A percentile compares a stretch with the other conserved stretches of the same genome.
These are phyloP conservation scores for Phytophthora constricta DNA, from an alignment of 352 stramenopile genomes.

Conservation along the genomic window DNA sequence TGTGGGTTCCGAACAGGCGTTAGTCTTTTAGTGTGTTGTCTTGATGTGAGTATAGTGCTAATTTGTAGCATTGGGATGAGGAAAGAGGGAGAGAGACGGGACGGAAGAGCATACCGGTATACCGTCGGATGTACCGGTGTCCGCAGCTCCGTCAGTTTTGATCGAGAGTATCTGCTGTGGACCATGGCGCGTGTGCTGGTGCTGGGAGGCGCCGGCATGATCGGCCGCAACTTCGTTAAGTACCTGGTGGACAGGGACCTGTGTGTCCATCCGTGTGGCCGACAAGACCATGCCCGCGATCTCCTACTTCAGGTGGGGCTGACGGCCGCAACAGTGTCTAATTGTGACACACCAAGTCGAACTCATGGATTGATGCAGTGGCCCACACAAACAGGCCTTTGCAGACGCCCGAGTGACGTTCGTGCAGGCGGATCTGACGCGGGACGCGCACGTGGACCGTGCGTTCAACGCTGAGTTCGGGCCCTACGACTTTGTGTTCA, in stretches of 20 bases:
- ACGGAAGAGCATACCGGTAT: too few species aligned
- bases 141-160: too few species aligned
- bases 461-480: slow-evolving; percentile 75
- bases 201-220: slow-evolving; percentile 85
- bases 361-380: slow-evolving; percentile 26
- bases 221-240: slow-evolving; percentile 89
- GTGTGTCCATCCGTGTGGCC: slow-evolving; percentile 72
- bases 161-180: too few species aligned
- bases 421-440: slow-evolving; percentile 83
- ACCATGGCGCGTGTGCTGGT: slow-evolving; percentile 81
- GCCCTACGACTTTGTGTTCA: slow-evolving; percentile 88
- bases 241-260: slow-evolving; percentile 78
- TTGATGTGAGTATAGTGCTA: too few species aligned
- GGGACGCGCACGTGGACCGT: slow-evolving; percentile 78
- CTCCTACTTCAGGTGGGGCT: slow-evolving; percentile 90
- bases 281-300: slow-evolving; percentile 91
- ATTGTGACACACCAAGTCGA: neutral
- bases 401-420: slow-evolving; percentile 74
- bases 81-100: neutral
- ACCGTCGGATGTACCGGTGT: too few species aligned
- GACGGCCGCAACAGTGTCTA: too few species aligned
- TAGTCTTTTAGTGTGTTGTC: too few species aligned
- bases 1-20: too few species aligned
- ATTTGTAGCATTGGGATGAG: neutral
- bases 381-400: slow-evolving; percentile 73